Percentiles rank a stretch among this genome's conserved stretches.
Conservation (phyloP, 2,329 filamentous ascomycete species). For the Epichloe brachyelytri region DNA sequence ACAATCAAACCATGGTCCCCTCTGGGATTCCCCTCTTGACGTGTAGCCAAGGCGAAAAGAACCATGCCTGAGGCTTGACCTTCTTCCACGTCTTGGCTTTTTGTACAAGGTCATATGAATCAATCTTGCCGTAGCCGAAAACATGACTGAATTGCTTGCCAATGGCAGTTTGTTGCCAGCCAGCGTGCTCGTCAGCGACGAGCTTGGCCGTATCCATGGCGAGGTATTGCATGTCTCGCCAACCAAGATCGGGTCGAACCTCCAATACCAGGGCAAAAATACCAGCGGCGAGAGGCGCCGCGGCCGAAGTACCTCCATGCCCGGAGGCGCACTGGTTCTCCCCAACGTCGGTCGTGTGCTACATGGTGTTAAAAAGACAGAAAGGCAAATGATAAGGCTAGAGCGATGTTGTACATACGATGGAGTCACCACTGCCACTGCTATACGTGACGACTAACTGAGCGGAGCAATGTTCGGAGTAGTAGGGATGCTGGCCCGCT, state of each 20-base stretch:
- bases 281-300: conserved; percentile 82
- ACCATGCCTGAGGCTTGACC: conserved; percentile 95
- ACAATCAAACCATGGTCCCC: conserved; percentile 69
- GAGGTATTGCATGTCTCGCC: conserved; percentile 91
- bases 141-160: conserved; percentile 87
- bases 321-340: conserved; percentile 60
- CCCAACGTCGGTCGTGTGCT: conserved; percentile 92
- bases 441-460: conserved; percentile 95
- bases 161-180: conserved; percentile 71
- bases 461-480: conserved; percentile 92
- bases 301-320: conserved; percentile 94
- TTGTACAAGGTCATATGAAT: conserved; percentile 75
- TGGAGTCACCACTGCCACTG: conserved; percentile 75
- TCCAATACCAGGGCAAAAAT: conserved; percentile 82
- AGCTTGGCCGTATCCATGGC: conserved; percentile 74
- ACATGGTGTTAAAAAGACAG: conserved; percentile 1
- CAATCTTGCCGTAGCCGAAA: conserved; percentile 91
- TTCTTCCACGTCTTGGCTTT: conserved; percentile 72
- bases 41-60: conserved; percentile 83
- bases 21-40: conserved; percentile 79
- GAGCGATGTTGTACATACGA: conserved; percentile 34
- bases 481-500: conserved; percentile 80
- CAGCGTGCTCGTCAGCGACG: conserved; percentile 53
- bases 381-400: background rate
- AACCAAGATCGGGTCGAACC: conserved; percentile 73